These are phyloP conservation scores for Coemansia javaensis DNA, from an alignment of 192 early-diverging fungal species.

Conservation along the genomic window DNA sequence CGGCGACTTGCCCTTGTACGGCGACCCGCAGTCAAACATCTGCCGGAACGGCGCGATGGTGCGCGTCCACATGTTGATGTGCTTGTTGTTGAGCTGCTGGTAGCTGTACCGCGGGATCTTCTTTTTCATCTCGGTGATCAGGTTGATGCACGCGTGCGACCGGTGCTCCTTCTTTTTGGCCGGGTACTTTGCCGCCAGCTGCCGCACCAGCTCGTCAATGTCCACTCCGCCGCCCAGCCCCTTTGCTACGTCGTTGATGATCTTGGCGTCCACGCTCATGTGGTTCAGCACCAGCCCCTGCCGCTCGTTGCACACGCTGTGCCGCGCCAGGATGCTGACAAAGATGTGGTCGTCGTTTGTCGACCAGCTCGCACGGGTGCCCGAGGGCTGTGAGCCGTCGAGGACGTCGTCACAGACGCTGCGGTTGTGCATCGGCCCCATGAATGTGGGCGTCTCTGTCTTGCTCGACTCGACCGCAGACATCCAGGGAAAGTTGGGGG, in stretches of 20 bases:
- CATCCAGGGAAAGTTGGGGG: too few relatives aligned
- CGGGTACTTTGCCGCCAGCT: conserved; percentile 11
- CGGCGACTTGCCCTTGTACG: conserved; percentile 28
- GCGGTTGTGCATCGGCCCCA: too few relatives aligned
- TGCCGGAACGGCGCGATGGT: conserved; percentile 36
- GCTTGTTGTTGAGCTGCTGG: conserved; percentile 37
- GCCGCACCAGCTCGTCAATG: conserved; percentile 1
- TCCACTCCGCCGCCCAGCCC: background rate
- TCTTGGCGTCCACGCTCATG: conserved; percentile 14
- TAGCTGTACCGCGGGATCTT: conserved; percentile 10
- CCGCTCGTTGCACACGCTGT: conserved; percentile 19
- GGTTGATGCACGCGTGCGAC: conserved; percentile 14
- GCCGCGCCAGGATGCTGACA: conserved; percentile 14
- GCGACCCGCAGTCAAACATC: conserved; percentile 11
- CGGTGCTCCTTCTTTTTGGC: conserved; percentile 27
- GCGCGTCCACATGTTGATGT: conserved; percentile 44
- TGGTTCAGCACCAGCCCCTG: conserved; percentile 19
- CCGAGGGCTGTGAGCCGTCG: too few relatives aligned
- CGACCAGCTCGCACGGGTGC: too few relatives aligned
- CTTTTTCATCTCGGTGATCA: conserved; percentile 14
- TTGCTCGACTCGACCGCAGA: too few relatives aligned
- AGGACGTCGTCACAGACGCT: too few relatives aligned
- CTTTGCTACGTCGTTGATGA: conserved; percentile 12
- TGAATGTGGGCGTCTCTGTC: too few relatives aligned
- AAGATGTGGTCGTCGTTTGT: conserved; percentile 15